A percentile compares a stretch with the other conserved stretches of the same genome.
Conservation (phyloP, 768 basidiomycete species). For the Pholiota molesta region DNA sequence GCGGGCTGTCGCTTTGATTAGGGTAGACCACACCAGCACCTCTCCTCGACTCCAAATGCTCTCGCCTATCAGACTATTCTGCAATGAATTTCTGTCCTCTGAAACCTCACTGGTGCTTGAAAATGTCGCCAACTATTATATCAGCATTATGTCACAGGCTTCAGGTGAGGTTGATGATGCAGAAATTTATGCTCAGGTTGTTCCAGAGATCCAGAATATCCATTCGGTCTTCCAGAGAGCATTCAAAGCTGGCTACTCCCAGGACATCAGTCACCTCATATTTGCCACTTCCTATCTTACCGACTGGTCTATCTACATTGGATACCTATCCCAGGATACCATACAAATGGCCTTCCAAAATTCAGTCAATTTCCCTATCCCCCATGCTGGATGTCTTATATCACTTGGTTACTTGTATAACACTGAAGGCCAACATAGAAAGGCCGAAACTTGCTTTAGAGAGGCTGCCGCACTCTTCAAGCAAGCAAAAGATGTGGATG, state of each 20-base stretch:
- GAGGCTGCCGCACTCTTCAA: not conserved
- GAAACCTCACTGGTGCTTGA: not conserved
- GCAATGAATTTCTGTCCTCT: not conserved
- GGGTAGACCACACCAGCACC: not conserved
- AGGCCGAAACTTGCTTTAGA: not conserved
- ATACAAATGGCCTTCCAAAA: not conserved
- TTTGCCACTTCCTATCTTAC: not conserved
- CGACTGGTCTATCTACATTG: not conserved
- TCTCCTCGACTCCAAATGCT: not conserved
- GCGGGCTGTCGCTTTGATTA: not conserved
- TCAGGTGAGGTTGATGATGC: not conserved
- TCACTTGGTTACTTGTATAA: not conserved
- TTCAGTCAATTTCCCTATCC: not conserved
- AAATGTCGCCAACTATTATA: not conserved
- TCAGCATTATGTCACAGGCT: not conserved
- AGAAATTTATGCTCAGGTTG: not conserved
- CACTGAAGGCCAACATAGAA: not conserved
- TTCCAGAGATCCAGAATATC: too few relatives aligned
- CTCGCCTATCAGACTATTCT: not conserved
- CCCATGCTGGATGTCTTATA: not conserved
- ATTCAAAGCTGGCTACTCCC: not conserved
- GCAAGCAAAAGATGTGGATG: not conserved
- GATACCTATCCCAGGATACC: not conserved
- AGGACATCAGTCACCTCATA: not conserved
- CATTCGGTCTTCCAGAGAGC: too few relatives aligned